Percentiles rank a stretch among this genome's conserved stretches.
Conservation (phyloP, 2,329 filamentous ascomycete genomes). For the Trichothecium roseum region DNA sequence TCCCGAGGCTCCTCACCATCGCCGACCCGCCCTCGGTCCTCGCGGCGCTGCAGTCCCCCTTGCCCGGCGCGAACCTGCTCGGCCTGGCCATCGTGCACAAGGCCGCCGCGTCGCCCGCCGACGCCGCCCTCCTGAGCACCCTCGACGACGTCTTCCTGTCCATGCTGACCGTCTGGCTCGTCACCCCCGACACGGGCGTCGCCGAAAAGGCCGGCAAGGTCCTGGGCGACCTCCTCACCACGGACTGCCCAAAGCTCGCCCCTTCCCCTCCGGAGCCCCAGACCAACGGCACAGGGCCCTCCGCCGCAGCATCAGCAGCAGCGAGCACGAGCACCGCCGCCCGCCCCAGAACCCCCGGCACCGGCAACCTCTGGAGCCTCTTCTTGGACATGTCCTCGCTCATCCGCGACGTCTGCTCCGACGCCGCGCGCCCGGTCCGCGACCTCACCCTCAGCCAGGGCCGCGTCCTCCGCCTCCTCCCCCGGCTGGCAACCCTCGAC, state of each 20-base stretch:
- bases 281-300: not conserved
- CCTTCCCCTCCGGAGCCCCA: not conserved
- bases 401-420: conserved; percentile 24
- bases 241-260: conserved; percentile 35
- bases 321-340: too few species aligned
- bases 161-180: conserved; percentile 42
- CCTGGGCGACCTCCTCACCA: conserved; percentile 42
- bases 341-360: conserved; percentile 29
- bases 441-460: conserved; percentile 41
- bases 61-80: conserved; percentile 46
- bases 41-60: conserved; percentile 40
- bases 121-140: conserved; percentile 38
- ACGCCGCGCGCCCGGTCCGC: conserved; percentile 14
- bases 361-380: conserved; percentile 42
- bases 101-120: conserved; percentile 34
- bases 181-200: conserved; percentile 41
- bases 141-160: conserved; percentile 37
- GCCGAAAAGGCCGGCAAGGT: conserved; percentile 41
- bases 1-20: conserved; percentile 39
- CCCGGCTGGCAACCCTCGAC: conserved; percentile 37
- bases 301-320: too few species aligned
- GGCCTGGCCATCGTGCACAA: conserved; percentile 47
- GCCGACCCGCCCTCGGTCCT: conserved; percentile 41
- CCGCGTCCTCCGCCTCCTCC: conserved; percentile 39
- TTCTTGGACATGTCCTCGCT: conserved; percentile 37